Base-by-base conservation (phyloP, 2,329 filamentous ascomycete genomes). In the Penicillium crustosum region DNA sequence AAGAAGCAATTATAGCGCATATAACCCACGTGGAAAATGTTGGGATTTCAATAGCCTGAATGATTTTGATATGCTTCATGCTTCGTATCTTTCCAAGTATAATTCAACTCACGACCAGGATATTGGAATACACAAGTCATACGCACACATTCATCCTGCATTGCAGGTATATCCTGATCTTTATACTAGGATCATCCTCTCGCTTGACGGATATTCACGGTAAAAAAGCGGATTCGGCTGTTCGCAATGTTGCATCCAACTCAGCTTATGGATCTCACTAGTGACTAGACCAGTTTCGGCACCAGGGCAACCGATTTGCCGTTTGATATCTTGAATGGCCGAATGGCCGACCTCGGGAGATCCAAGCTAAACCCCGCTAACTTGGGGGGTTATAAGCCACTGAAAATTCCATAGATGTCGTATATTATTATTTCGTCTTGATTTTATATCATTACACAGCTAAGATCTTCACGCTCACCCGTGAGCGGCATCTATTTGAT, bases 381-480 rank as follows among this genome's bases (percentile, higher is more conserved):
- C 25, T 44, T 55, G 31, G 35, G 49, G 61, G 58, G 60, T 66
- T 66, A 61, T 66, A 64, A 64, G 60, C 58, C 31, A 29, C 8
- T 38, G 43, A 4, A 13, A 31, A 45, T 6, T 33, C 13, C 5
- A 33, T 33, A 15, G 31, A 27, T 27, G 8, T n/a, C 19, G 33
- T 6, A 31, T 21, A 31, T 15, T 8, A 9, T 33, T 33, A 4
- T 21, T 19, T 31, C 25, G 6, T 44, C 43, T 15, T 23, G 44
- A 23, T 9, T 25, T 19, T 17, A 21, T 41, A 21, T 25, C 42
- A n/a, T 39, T 47, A 13, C 33, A 38, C 36, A n/a, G 36, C 44
- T 29, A 19, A 27, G 23, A n/a, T 4, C 10, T 21, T 17, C 38
- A 29, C n/a, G 12, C 23, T 13, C n/a, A 21, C 31, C 45, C 15